Percentiles rank a stretch among this genome's conserved stretches.
Conservation (phyloP, 148 eudicot genomes). For the Rhododendron williamsianum region DNA sequence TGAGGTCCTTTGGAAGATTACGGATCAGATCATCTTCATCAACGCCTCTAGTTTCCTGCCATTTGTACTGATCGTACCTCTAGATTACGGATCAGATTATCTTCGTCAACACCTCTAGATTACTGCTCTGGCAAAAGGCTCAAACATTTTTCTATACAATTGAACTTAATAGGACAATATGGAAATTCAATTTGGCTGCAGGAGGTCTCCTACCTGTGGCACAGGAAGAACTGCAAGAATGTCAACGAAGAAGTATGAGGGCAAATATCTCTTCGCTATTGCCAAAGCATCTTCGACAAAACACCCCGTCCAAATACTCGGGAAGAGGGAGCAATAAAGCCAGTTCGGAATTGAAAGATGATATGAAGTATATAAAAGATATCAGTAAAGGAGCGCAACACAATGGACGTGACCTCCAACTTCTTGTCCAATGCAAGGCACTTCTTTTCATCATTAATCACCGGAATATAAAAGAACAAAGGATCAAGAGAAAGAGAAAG, state of each 20-base stretch:
- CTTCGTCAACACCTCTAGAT: no score
- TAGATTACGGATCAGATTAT: no score
- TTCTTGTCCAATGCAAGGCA: slow-evolving; percentile 69
- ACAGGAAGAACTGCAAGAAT: slow-evolving; percentile 90
- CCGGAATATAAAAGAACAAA: slow-evolving; percentile 80
- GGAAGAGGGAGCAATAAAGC: slow-evolving; percentile 81
- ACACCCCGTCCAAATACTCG: slow-evolving; percentile 91
- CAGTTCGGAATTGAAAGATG: slow-evolving; percentile 77
- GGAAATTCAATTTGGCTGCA: no score
- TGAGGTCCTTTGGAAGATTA: slow-evolving; percentile 82
- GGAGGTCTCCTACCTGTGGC: no score
- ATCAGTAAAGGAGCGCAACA: slow-evolving; percentile 79
- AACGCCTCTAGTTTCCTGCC: slow-evolving; percentile 96
- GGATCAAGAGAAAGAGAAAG: slow-evolving; percentile 90
- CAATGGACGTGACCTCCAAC: slow-evolving; percentile 59
- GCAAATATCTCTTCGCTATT: slow-evolving; percentile 71
- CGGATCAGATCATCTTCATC: slow-evolving; percentile 70
- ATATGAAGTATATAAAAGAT: slow-evolving; percentile 84
- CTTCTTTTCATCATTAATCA: slow-evolving; percentile 43
- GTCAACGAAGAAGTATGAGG: slow-evolving; percentile 69
- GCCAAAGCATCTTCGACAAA: slow-evolving; percentile 69
- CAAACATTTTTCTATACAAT: no score
- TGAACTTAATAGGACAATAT: no score
- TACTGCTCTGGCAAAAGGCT: no score
- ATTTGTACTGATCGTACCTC: slow-evolving; percentile 81